phyloP scores from a whole-genome alignment of 1,139 yeast species.

The Ashbya aceris region DNA sequence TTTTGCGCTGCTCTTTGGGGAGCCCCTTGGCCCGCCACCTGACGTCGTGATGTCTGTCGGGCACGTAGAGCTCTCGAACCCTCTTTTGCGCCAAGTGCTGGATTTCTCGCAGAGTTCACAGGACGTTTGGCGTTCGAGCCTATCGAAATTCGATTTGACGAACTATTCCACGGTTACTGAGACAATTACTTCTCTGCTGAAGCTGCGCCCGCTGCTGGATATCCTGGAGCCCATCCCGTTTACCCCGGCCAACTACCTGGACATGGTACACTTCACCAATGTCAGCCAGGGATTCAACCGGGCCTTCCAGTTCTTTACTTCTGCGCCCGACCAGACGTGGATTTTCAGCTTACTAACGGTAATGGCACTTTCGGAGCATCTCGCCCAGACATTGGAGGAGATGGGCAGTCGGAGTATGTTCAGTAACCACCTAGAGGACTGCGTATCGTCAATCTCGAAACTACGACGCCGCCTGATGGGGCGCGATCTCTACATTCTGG shows the following conservation, averaged over 20 bases:
- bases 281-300: conserved; percentile 2
- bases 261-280: conserved; percentile 10
- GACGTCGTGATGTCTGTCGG: conserved; percentile 11
- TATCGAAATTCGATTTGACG: conserved; percentile 6
- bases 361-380: conserved; percentile 12
- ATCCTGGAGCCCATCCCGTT: conserved; percentile 5
- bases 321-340: conserved; percentile 2
- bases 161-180: conserved; percentile 13
- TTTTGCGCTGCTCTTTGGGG: conserved; percentile 3
- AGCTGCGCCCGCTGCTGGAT: conserved; percentile 9
- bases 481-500: conserved; percentile 12
- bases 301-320: conserved; percentile 1
- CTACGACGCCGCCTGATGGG: conserved; percentile 9
- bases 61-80: conserved; percentile 5
- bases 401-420: background rate
- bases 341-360: conserved; percentile 7
- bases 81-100: conserved; percentile 12
- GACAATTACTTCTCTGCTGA: conserved; percentile 8
- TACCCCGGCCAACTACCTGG: conserved; percentile 5
- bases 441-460: conserved; percentile 5
- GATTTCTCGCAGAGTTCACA: conserved; percentile 9
- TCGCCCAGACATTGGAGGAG: conserved; percentile 3
- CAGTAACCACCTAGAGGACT: conserved; percentile 8
- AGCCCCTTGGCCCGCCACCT: background rate
- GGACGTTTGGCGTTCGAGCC: conserved; percentile 3